Base-by-base conservation (phyloP, 139 green algal genomes). In the Ostreobium quekettii region DNA sequence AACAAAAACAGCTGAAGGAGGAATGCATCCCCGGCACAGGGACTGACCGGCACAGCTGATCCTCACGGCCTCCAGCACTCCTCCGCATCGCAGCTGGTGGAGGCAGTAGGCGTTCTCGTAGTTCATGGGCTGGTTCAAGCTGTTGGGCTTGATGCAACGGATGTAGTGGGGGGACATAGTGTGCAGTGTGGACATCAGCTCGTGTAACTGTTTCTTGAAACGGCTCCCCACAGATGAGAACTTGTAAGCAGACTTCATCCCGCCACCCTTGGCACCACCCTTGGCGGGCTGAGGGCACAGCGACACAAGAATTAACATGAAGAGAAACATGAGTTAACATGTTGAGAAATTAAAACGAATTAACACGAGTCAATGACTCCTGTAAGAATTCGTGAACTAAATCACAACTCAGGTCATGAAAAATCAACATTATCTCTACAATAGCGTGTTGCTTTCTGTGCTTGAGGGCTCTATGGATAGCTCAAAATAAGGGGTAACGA, bases 81-180 rank as follows among this genome's bases (percentile, higher is more conserved):
- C 94, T 37, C 94, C 94, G 66, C 93, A 98, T 24, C 92, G 85
- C 74, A 99, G 87, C 85, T 98, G 93, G 39, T 99, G 91, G 73
- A 99, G 85, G 71, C 94, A 87, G 66, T 95, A 95, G 62, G 65
- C 67, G 68, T 86, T 90, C 77, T 99, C 93, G 82, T 98, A 99
- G 38, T 83, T 64, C 31, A 76, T 75, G 1, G 94, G 81, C 67
- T 82, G 71, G 79, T 88, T 91, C 47, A 57, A 36, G 36, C 70
- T 71, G 84, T 99, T 99, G 65, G 95, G 95, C 82, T 99, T 99
- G 78, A 99, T 95, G 83, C 95, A 99, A 75, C 95, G 93, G 48
- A 99, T 87, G 82, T 99, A 99, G 82, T 99, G 94, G 33, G 95
- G 95, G 81, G 97, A 87, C 82, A 96, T 98, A 28, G 68, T 59